These are phyloP conservation scores for Circinella minor DNA, from an alignment of 371 early-diverging fungal species.

Conservation along the genomic window DNA sequence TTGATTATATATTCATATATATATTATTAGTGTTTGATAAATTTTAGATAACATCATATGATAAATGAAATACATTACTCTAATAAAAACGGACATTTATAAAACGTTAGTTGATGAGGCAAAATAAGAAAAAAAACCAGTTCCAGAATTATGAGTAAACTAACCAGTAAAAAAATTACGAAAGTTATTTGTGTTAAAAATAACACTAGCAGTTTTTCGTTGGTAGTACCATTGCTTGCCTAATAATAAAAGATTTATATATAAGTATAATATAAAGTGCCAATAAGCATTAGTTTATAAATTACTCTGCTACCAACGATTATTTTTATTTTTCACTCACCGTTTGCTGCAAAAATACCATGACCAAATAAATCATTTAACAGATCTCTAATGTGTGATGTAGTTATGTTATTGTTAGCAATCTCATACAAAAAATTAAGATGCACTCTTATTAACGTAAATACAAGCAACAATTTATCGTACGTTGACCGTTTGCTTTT, in stretches of 20 bases:
- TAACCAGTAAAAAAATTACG: conserved; percentile 52
- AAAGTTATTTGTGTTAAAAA: conserved; percentile 69
- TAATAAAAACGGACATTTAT: background rate
- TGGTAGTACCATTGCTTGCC: conserved; percentile 65
- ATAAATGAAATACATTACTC: background rate
- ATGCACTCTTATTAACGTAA: background rate
- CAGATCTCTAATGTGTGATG: background rate
- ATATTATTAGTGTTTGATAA: too few species aligned
- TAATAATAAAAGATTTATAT: background rate
- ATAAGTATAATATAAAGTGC: too few species aligned
- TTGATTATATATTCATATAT: too few species aligned
- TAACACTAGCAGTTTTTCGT: conserved; percentile 62
- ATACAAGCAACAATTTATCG: background rate
- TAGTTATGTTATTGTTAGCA: background rate
- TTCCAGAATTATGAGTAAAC: background rate
- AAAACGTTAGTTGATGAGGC: too few species aligned
- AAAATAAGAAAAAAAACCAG: too few species aligned
- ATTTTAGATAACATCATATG: too few species aligned
- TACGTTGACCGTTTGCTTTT: conserved; percentile 41
- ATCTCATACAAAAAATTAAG: background rate
- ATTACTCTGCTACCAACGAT: background rate
- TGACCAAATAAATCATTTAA: conserved; percentile 51
- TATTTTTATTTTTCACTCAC: conserved; percentile 18
- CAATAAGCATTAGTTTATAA: background rate
- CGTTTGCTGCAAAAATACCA: conserved; percentile 71